Conservation (phyloP, 1,284 basidiomycete genomes). For the Apiotrichum siamense region DNA sequence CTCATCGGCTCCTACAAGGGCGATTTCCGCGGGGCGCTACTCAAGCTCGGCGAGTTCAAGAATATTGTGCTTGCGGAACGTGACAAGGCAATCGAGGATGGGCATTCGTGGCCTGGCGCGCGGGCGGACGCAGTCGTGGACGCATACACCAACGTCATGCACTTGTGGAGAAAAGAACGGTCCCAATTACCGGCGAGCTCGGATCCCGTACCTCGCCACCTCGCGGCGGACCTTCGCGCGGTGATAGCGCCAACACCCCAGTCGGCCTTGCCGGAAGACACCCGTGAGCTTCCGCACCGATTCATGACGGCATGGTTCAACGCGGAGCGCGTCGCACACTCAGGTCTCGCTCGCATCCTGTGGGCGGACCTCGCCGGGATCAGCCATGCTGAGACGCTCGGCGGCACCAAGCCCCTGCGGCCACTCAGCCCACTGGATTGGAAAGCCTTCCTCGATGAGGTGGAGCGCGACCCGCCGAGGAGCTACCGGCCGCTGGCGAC, state of each 20-base stretch:
- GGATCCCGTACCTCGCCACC: neutral
- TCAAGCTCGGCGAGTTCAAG: constrained; percentile 14
- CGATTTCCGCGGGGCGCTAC: constrained; percentile 13
- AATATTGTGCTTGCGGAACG: neutral
- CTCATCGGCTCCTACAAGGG: constrained; percentile 5
- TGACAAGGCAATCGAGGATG: neutral
- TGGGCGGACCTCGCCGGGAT: neutral
- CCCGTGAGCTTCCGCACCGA: neutral
- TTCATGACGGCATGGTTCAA: constrained; percentile 27
- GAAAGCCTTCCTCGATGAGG: neutral
- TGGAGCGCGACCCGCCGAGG: neutral
- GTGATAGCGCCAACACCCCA: constrained; percentile 1
- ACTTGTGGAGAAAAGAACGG: neutral
- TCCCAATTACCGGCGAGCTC: neutral
- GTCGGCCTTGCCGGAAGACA: too few species aligned
- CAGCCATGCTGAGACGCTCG: neutral
- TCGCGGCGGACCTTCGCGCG: constrained; percentile 18
- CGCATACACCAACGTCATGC: neutral
- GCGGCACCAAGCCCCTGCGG: neutral
- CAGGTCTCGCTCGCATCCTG: neutral
- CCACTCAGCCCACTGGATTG: neutral
- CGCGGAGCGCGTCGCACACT: constrained; percentile 15
- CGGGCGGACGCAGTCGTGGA: neutral
- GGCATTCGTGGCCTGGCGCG: neutral
- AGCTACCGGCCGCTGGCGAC: neutral